These are phyloP conservation scores for Telopea speciosissima DNA, from an alignment of 177 flowering plant genomes.

Conservation along the genomic window DNA sequence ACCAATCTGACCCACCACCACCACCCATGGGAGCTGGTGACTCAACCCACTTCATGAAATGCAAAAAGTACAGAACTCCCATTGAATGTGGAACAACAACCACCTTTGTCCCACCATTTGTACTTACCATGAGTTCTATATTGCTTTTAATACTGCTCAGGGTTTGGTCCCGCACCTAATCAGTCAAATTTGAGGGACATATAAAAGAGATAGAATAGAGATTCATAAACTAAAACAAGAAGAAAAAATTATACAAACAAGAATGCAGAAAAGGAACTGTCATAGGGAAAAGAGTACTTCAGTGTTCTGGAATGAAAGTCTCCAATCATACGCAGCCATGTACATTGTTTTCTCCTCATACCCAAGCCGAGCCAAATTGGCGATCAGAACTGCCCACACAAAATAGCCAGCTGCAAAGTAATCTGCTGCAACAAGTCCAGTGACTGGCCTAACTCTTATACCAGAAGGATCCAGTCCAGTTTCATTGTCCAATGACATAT, in stretches of 20 bases:
- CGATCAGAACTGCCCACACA: slow-evolving; percentile 98
- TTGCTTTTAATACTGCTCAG: slow-evolving; percentile 72
- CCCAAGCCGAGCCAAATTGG: slow-evolving; percentile 90
- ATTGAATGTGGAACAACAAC: slow-evolving; percentile 81
- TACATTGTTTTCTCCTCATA: slow-evolving; percentile 98
- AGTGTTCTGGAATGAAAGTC: slow-evolving; percentile 88
- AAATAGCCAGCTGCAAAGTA: slow-evolving; percentile 96
- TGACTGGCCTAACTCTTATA: slow-evolving; percentile 78
- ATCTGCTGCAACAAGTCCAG: slow-evolving; percentile 97
- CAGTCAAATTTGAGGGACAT: slow-evolving; percentile 8
- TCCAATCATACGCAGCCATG: slow-evolving; percentile 99
- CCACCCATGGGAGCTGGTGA: slow-evolving; percentile 90
- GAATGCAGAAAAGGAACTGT: not conserved
- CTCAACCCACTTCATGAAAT: slow-evolving; percentile 92
- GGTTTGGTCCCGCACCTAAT: slow-evolving; percentile 77
- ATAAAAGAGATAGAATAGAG: not conserved
- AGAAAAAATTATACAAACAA: not conserved
- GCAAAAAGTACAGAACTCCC: slow-evolving; percentile 77
- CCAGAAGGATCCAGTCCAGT: slow-evolving; percentile 91
- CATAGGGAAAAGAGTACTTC: slow-evolving; percentile 42
- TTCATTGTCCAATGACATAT: slow-evolving; percentile 91
- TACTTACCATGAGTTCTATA: slow-evolving; percentile 70
- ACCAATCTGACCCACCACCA: slow-evolving; percentile 84
- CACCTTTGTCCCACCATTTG: slow-evolving; percentile 69
- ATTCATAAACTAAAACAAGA: not conserved